Conservation (phyloP, 345 rosid genomes). For the Passiflora organensis region DNA sequence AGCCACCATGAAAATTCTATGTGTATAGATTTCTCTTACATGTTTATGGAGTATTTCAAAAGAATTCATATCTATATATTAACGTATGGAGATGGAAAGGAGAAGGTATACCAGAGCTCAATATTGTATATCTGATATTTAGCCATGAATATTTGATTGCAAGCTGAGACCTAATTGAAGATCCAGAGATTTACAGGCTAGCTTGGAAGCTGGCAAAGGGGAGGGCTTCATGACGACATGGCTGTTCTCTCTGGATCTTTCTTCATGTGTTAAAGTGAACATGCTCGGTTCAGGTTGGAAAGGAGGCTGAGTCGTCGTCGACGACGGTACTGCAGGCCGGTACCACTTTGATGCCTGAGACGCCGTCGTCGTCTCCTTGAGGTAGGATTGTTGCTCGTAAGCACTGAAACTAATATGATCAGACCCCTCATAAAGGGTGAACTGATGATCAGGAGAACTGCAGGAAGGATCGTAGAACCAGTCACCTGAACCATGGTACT, state of each 20-base stretch:
- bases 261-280: slow-evolving; percentile 34
- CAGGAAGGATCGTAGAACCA: slow-evolving; percentile 42
- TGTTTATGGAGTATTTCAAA: too few species aligned
- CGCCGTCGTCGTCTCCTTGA: slow-evolving; percentile 6
- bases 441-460: slow-evolving; percentile 24
- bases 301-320: slow-evolving; percentile 26
- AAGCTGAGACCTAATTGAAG: slow-evolving; percentile 58
- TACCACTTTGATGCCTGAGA: slow-evolving; percentile 21
- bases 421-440: slow-evolving; percentile 41
- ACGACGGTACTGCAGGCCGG: not conserved
- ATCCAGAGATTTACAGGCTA: slow-evolving; percentile 54
- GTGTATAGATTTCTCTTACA: too few species aligned
- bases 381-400: slow-evolving; percentile 21
- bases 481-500: slow-evolving; percentile 22
- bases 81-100: too few species aligned
- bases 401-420: slow-evolving; percentile 66
- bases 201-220: slow-evolving; percentile 39
- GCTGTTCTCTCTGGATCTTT: slow-evolving; percentile 27
- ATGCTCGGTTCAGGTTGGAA: slow-evolving; percentile 27
- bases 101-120: too few species aligned
- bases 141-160: slow-evolving; percentile 27
- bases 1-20: too few species aligned
- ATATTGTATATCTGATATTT: too few species aligned
- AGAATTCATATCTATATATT: too few species aligned
- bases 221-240: slow-evolving; percentile 33